Conservation (phyloP, 2,329 filamentous ascomycete species). For the Aureobasidium sp. region DNA sequence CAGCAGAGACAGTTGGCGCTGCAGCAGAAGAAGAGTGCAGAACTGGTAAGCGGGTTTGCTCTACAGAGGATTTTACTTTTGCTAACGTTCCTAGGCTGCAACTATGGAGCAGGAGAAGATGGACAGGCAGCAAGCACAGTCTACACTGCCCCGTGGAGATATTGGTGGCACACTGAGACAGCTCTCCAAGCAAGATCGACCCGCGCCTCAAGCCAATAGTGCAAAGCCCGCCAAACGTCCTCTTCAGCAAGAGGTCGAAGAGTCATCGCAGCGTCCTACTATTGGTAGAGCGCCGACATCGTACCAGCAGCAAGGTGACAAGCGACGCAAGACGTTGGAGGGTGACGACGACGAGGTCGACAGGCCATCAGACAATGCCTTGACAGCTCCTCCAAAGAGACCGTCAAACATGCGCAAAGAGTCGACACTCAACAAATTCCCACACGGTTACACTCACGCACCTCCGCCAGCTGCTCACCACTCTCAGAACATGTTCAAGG, state of each 20-base stretch:
- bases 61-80: background rate
- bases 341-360: conserved; percentile 59
- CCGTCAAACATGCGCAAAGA: conserved; percentile 71
- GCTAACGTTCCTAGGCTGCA: conserved; percentile 21
- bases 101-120: conserved; percentile 28
- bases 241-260: conserved; percentile 58
- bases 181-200: conserved; percentile 51
- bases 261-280: conserved; percentile 47
- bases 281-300: conserved; percentile 46
- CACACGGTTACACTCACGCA: conserved; percentile 55
- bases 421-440: conserved; percentile 49
- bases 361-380: conserved; percentile 44
- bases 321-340: conserved; percentile 73
- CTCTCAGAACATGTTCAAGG: conserved; percentile 52
- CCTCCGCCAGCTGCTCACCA: conserved; percentile 47
- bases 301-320: conserved; percentile 62
- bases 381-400: conserved; percentile 79
- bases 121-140: conserved; percentile 23
- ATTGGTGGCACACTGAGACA: conserved; percentile 45
- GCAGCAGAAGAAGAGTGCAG: conserved; percentile 16
- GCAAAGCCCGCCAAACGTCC: conserved; percentile 71
- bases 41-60: background rate
- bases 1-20: conserved; percentile 51
- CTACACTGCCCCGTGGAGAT: conserved; percentile 38
- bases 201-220: conserved; percentile 57